Percentiles rank a stretch among this genome's conserved stretches.
Evolutionary conservation across 495 filamentous ascomycete genomes (phyloP).

Genomic region (Cenococcum geophilum): DNA sequence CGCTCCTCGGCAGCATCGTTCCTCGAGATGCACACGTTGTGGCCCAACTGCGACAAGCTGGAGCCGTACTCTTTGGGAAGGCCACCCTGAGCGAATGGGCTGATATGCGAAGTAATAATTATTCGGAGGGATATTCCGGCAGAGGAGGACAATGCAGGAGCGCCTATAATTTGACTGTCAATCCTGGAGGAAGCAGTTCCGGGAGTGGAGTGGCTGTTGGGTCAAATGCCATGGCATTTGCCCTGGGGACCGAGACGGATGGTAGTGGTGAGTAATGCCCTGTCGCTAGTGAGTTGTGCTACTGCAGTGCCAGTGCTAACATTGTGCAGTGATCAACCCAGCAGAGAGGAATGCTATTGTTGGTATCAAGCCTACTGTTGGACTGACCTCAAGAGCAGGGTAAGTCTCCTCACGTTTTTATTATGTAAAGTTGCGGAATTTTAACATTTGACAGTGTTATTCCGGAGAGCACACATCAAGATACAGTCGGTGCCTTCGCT

Average conservation of each 20-base stretch:
- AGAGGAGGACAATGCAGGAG: slow-evolving; percentile 60
- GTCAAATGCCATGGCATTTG: slow-evolving; percentile 55
- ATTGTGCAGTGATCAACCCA: slow-evolving; percentile 58
- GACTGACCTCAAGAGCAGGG: slow-evolving; percentile 54
- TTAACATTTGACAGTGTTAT: too few species aligned
- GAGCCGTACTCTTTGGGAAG: slow-evolving; percentile 64
- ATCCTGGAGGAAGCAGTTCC: slow-evolving; percentile 60
- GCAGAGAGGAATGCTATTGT: slow-evolving; percentile 60
- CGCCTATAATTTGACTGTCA: slow-evolving; percentile 63
- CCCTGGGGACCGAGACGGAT: slow-evolving; percentile 70
- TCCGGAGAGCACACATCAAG: slow-evolving; percentile 59
- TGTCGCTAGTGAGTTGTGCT: too few species aligned
- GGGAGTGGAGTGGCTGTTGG: slow-evolving; percentile 58
- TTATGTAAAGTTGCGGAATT: too few species aligned
- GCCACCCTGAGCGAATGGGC: slow-evolving; percentile 69
- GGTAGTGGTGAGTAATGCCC: slow-evolving; percentile 47
- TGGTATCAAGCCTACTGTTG: slow-evolving; percentile 64
- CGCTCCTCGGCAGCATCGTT: slow-evolving; percentile 56
- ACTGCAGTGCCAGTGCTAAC: too few species aligned
- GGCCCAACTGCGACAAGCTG: slow-evolving; percentile 53
- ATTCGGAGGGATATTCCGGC: slow-evolving; percentile 62
- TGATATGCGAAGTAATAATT: slow-evolving; percentile 63
- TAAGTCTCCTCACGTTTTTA: neutral
- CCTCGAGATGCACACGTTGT: slow-evolving; percentile 63
- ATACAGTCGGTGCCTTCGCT: slow-evolving; percentile 61